These are phyloP conservation scores for Trichoderma reesei DNA, from an alignment of 495 filamentous ascomycete genomes.

Conservation along the genomic window DNA sequence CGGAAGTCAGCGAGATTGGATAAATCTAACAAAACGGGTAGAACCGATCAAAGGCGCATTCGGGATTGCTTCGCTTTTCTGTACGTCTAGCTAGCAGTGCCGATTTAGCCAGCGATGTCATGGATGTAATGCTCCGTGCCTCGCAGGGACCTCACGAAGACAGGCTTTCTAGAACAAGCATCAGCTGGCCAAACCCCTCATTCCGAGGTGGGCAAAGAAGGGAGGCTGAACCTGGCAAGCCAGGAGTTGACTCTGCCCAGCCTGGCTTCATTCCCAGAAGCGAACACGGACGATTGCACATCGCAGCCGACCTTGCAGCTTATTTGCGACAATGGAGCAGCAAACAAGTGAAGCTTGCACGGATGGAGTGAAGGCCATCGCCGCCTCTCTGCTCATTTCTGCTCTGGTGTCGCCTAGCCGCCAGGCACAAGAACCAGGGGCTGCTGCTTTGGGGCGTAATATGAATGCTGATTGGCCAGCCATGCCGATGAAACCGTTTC, in stretches of 20 bases:
- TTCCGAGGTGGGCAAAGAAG: not conserved
- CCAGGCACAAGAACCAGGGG: slow-evolving; percentile 1
- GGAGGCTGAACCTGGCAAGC: not conserved
- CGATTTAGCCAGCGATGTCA: too few relatives aligned
- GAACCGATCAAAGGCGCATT: not conserved
- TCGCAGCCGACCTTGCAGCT: not conserved
- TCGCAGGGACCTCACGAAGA: too few relatives aligned
- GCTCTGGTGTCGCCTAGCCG: not conserved
- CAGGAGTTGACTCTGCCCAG: not conserved
- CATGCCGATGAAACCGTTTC: not conserved
- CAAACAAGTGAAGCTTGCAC: slow-evolving; percentile 3
- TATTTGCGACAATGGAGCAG: not conserved
- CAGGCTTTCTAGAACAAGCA: too few relatives aligned
- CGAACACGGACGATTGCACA: not conserved
- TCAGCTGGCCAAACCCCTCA: not conserved
- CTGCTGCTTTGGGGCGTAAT: not conserved
- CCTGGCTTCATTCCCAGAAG: not conserved
- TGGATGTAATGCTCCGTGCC: too few relatives aligned
- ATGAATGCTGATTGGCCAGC: not conserved
- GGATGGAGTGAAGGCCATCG: too few relatives aligned
- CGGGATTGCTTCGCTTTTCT: not conserved
- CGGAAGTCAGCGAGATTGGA: not conserved
- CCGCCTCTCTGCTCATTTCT: not conserved
- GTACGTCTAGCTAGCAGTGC: not conserved
- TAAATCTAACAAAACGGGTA: not conserved